phyloP scores from a whole-genome alignment of 495 filamentous ascomycete genomes.

The Xylaria sp. region DNA sequence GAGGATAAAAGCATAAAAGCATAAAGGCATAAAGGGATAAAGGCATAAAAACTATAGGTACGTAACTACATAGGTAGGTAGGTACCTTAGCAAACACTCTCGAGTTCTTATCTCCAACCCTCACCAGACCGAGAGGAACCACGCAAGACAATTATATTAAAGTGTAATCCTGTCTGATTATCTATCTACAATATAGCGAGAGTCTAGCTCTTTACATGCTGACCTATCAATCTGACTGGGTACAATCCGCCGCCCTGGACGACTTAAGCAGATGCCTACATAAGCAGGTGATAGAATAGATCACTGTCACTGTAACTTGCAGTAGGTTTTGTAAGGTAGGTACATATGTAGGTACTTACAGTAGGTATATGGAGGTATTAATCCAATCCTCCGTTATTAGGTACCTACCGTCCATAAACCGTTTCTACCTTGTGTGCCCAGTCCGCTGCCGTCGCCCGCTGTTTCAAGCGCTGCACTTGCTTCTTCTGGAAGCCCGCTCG shows the following conservation, averaged over 20 bases:
- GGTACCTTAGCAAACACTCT: no score
- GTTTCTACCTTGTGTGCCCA: neutral
- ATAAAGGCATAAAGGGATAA: neutral
- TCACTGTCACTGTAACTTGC: no score
- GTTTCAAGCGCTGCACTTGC: neutral
- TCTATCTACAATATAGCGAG: neutral
- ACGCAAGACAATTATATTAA: neutral
- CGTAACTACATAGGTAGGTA: no score
- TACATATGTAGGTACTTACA: no score
- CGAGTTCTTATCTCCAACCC: constrained; percentile 5
- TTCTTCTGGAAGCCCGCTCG: constrained; percentile 12
- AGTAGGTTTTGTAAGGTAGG: no score
- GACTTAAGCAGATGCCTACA: constrained; percentile 7
- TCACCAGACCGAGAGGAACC: neutral
- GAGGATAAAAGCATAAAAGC: neutral
- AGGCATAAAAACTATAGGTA: no score
- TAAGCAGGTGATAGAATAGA: constrained; percentile 11
- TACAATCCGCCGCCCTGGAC: neutral
- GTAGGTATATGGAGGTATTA: no score
- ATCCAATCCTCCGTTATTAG: neutral
- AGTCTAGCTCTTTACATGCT: neutral
- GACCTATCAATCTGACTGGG: no score
- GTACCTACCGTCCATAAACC: neutral
- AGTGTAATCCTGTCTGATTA: neutral
- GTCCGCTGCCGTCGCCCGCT: neutral